Evolutionary conservation across 148 eudicot species (phyloP), one percentile per base, ranked within the genome.

Genomic region (Camellia granthamiana): DNA sequence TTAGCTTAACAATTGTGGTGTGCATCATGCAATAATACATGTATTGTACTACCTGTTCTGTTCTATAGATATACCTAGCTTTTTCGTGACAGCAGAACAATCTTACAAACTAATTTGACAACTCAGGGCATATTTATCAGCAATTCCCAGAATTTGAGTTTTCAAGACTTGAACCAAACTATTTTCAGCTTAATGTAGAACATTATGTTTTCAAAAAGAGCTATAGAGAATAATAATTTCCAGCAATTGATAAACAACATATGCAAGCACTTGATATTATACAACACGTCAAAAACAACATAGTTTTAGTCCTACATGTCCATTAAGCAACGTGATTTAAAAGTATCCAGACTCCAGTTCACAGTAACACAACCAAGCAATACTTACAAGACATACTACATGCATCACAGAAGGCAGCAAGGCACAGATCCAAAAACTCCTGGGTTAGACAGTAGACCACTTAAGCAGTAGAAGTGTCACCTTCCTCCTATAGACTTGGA

Each of bases 401-500:
- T 6, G 41, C 15, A 55, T 23, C 5, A 47, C 77, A 55, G 54
- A 54, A 60, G 54, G 69, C 78, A 18, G 69, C 78, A 52, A 16
- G 21, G 47, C 16, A 54, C 3, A n/a, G 63, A 55, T 41, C 80
- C 52, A 38, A 68, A 78, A 49, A 18, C 72, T 49, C 74, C 19
- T 3, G 18, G 42, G 3, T 14, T 14, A 78, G 65, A 55, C 80
- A 78, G 55, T 47, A 30, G 51, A 78, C 14, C 54, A 42, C 63
- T 58, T 6, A 66, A 47, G 70, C 44, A 80, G 58, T 4, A 18
- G 18, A 81, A 71, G 70, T 38, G 23, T 72, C 75, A 82, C 78
- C 64, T 78, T 64, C 64, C 74, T 70, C 43, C 16, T 10, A 76
- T 54, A 58, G 14, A 49, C 77, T 64, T 63, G 9, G 90, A 85